phyloP scores from a whole-genome alignment of 2,329 filamentous ascomycete species.

The Zalaria obscura region DNA sequence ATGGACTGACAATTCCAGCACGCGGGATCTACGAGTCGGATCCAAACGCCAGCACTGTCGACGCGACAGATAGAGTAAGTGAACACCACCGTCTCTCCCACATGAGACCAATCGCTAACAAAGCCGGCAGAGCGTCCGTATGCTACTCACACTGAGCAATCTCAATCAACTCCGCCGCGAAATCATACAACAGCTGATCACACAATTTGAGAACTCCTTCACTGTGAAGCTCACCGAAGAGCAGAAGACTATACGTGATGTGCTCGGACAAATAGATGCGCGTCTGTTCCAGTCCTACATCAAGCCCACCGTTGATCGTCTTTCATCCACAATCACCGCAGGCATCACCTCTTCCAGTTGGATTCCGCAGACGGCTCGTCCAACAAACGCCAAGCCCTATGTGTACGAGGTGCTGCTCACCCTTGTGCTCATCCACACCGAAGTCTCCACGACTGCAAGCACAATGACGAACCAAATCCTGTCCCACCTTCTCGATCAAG shows the following conservation, averaged over 20 bases:
- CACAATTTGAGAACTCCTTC: slow-evolving; percentile 86
- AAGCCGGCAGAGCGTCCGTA: slow-evolving; percentile 42
- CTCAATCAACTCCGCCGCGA: slow-evolving; percentile 69
- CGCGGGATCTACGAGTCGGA: background rate
- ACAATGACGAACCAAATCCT: slow-evolving; percentile 69
- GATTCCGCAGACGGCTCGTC: slow-evolving; percentile 44
- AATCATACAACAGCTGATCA: slow-evolving; percentile 75
- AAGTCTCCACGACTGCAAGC: slow-evolving; percentile 37
- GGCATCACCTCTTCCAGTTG: slow-evolving; percentile 62
- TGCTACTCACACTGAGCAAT: slow-evolving; percentile 88
- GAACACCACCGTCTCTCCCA: too few relatives aligned
- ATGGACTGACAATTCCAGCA: slow-evolving; percentile 26
- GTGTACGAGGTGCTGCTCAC: slow-evolving; percentile 75
- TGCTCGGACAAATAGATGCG: slow-evolving; percentile 78
- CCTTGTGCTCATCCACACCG: slow-evolving; percentile 82
- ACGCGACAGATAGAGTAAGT: slow-evolving; percentile 38
- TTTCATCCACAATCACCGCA: slow-evolving; percentile 55
- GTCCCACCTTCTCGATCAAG: slow-evolving; percentile 72
- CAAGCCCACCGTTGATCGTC: slow-evolving; percentile 53
- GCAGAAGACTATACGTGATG: slow-evolving; percentile 79
- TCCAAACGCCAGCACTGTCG: slow-evolving; percentile 23
- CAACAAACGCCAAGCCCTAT: slow-evolving; percentile 70
- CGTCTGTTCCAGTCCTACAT: slow-evolving; percentile 90
- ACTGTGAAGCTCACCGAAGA: slow-evolving; percentile 91
- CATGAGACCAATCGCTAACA: background rate